phyloP scores from a whole-genome alignment of 78 protist species.

The Dictyostelium firmibasis region DNA sequence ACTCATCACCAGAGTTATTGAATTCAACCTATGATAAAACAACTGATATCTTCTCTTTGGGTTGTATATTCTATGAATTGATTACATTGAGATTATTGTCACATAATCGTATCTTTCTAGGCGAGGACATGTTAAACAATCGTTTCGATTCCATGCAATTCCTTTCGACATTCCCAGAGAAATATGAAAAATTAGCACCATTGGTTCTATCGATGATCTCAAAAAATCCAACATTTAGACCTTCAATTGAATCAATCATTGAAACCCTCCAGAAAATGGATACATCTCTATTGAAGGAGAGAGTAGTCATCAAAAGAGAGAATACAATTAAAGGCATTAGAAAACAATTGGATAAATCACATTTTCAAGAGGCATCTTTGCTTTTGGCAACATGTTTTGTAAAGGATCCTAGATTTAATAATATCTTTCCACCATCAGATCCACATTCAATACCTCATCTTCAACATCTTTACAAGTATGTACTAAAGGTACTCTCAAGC shows the following conservation, averaged over 20 bases:
- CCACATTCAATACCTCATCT: background rate
- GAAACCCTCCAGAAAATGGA: background rate
- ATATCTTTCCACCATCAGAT: conserved; percentile 9
- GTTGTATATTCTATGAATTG: conserved; percentile 66
- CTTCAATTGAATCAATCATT: conserved; percentile 43
- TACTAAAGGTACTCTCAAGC: background rate
- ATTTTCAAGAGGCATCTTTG: conserved; percentile 21
- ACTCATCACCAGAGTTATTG: conserved; percentile 53
- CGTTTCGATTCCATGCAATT: conserved; percentile 24
- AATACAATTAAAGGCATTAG: conserved; percentile 14
- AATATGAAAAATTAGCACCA: conserved; percentile 31
- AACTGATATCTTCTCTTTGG: conserved; percentile 56
- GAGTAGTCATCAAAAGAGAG: background rate
- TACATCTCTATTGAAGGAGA: background rate
- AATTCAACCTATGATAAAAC: conserved; percentile 28
- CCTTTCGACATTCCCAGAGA: conserved; percentile 19
- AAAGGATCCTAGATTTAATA: conserved; percentile 26
- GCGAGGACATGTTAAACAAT: conserved; percentile 25
- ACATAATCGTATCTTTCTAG: conserved; percentile 8
- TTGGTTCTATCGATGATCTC: conserved; percentile 36
- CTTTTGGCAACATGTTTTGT: conserved; percentile 1
- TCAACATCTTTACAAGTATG: background rate
- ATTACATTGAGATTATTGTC: conserved; percentile 23
- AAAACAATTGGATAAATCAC: conserved; percentile 26
- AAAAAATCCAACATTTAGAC: conserved; percentile 32